A percentile compares a stretch with the other conserved stretches of the same genome.
Evolutionary conservation across 2,329 filamentous ascomycete genomes (phyloP).

Genomic region (Aschersonia sp.): DNA sequence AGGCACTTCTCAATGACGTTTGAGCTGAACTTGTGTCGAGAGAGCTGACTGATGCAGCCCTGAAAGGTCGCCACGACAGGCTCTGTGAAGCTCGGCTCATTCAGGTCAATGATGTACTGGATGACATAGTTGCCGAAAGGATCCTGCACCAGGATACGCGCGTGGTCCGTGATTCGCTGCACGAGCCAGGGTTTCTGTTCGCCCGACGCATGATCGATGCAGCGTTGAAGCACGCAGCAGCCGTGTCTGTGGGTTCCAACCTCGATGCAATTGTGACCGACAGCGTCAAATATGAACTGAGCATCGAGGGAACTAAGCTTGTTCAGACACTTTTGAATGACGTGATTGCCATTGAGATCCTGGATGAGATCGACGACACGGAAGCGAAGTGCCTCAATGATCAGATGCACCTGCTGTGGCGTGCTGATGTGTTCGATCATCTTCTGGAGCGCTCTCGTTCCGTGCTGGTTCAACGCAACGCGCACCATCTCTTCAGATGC

Average conservation of each 20-base stretch:
- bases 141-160: constrained; percentile 83
- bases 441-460: constrained; percentile 91
- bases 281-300: constrained; percentile 93
- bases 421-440: constrained; percentile 98
- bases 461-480: constrained; percentile 94
- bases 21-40: constrained; percentile 97
- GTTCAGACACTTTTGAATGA: constrained; percentile 98
- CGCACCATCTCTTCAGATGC: constrained; percentile 76
- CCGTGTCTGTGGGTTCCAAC: constrained; percentile 96
- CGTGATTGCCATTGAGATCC: constrained; percentile 95
- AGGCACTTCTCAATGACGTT: constrained; percentile 97
- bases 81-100: constrained; percentile 75
- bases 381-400: constrained; percentile 69
- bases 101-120: constrained; percentile 94
- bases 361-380: constrained; percentile 91
- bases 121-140: constrained; percentile 98
- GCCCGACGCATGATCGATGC: constrained; percentile 90
- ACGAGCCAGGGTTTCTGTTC: constrained; percentile 81
- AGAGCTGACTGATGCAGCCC: constrained; percentile 55
- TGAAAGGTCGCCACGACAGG: constrained; percentile 73
- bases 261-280: constrained; percentile 71
- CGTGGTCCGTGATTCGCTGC: constrained; percentile 71
- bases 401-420: constrained; percentile 68
- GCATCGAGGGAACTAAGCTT: constrained; percentile 74
- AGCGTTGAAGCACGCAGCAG: constrained; percentile 94